Evolutionary conservation across 2,329 filamentous ascomycete genomes (phyloP).

Genomic region (Aspergillus viridinutans): DNA sequence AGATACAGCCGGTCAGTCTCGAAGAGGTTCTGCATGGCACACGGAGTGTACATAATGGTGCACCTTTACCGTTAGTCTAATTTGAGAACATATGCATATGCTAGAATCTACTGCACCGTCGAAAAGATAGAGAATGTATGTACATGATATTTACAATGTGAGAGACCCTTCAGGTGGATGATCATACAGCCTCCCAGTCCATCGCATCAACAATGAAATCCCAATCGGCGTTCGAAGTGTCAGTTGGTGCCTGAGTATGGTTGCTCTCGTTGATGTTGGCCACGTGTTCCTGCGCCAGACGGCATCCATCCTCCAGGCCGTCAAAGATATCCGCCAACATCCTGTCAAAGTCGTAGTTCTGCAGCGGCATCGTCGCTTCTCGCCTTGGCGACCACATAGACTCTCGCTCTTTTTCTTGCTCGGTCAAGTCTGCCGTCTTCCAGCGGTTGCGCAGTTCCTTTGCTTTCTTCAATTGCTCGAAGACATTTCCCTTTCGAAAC

Average conservation of each 20-base stretch:
- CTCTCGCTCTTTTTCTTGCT: conserved; percentile 21
- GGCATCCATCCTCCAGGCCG: conserved; percentile 57
- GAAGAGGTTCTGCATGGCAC: no score
- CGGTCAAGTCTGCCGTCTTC: conserved; percentile 60
- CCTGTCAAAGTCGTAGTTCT: conserved; percentile 58
- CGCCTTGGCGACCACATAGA: conserved; percentile 18
- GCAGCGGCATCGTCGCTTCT: conserved; percentile 40
- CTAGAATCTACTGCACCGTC: no score
- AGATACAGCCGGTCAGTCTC: no score
- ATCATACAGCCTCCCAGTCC: conserved; percentile 50
- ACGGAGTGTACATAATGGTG: no score
- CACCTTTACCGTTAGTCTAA: no score
- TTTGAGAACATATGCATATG: no score
- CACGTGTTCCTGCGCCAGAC: conserved; percentile 48
- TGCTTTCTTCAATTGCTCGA: conserved; percentile 57
- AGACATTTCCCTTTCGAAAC: conserved; percentile 54
- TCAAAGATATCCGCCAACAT: conserved; percentile 56
- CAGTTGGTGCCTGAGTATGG: conserved; percentile 6
- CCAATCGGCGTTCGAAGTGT: conserved; percentile 45
- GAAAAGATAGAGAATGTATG: not conserved
- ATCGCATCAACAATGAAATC: conserved; percentile 58
- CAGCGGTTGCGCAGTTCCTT: conserved; percentile 69
- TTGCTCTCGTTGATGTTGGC: conserved; percentile 21
- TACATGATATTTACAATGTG: not conserved
- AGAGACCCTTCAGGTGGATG: not conserved